Conservation (phyloP, 768 basidiomycete genomes). For the Mycena alexandri region DNA sequence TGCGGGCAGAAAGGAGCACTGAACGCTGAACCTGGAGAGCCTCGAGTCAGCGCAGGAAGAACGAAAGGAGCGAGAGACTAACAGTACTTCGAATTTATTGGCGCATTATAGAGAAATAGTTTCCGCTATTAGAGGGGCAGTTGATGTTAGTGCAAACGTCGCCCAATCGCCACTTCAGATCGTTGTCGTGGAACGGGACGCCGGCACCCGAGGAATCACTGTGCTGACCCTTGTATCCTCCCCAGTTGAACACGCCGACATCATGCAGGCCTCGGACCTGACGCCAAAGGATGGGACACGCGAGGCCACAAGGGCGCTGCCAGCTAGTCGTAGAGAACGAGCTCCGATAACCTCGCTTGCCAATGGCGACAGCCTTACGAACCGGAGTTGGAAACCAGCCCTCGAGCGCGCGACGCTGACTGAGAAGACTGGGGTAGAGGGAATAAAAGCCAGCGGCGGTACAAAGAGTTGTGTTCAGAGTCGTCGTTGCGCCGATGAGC, state of each 20-base stretch:
- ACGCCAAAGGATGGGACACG: background rate
- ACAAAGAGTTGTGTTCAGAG: too few relatives aligned
- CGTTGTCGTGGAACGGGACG: background rate
- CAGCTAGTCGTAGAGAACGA: background rate
- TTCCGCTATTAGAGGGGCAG: background rate
- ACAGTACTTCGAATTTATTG: too few relatives aligned
- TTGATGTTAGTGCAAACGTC: background rate
- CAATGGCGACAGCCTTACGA: background rate
- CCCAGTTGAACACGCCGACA: background rate
- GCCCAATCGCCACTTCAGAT: background rate
- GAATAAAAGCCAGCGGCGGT: too few relatives aligned
- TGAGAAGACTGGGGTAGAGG: too few relatives aligned
- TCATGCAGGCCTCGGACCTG: background rate
- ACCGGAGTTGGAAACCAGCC: constrained; percentile 1
- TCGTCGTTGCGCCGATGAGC: background rate
- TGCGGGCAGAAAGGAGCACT: too few relatives aligned
- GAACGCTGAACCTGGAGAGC: too few relatives aligned
- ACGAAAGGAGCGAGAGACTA: too few relatives aligned
- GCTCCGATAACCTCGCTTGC: background rate
- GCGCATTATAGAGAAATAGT: background rate
- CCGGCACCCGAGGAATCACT: background rate
- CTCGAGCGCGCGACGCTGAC: too few relatives aligned
- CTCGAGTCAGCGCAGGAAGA: too few relatives aligned
- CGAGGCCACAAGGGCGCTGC: background rate
- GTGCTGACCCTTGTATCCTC: background rate